Evolutionary conservation across 2,329 filamentous ascomycete genomes (phyloP).

Genomic region (Microdochium paspali): DNA sequence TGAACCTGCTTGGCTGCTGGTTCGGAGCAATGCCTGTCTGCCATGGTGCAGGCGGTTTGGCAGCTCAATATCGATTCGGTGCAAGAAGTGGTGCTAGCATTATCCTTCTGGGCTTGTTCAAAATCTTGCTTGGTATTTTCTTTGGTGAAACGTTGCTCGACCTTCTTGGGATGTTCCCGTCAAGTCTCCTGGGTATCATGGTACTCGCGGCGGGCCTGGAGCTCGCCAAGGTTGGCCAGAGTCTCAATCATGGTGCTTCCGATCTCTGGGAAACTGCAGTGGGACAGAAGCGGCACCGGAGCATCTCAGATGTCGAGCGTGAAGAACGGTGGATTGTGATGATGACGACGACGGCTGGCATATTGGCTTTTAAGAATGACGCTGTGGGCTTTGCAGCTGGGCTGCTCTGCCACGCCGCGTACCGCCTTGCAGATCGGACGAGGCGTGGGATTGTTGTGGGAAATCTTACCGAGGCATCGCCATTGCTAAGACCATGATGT

Average conservation of each 20-base stretch:
- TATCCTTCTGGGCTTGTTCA: constrained; percentile 67
- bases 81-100: constrained; percentile 80
- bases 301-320: constrained; percentile 57
- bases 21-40: constrained; percentile 94
- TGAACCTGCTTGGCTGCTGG: constrained; percentile 83
- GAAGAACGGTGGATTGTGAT: constrained; percentile 78
- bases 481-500: constrained; percentile 14
- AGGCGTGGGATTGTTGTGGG: constrained; percentile 12
- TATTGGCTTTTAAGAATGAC: constrained; percentile 84
- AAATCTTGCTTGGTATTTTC: constrained; percentile 65
- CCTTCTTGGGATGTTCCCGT: constrained; percentile 65
- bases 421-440: constrained; percentile 35
- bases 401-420: constrained; percentile 67
- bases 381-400: constrained; percentile 79
- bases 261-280: constrained; percentile 49
- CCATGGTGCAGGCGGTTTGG: constrained; percentile 84
- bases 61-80: constrained; percentile 85
- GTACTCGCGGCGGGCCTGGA: constrained; percentile 85
- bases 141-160: constrained; percentile 67
- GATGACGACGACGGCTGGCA: constrained; percentile 74
- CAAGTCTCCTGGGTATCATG: constrained; percentile 72
- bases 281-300: constrained; percentile 36
- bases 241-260: constrained; percentile 62
- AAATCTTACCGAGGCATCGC: constrained; percentile 17
- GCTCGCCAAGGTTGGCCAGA: constrained; percentile 75